Evolutionary conservation across 257 asterid species (phyloP).

Genomic region (Osmanthus fragrans): DNA sequence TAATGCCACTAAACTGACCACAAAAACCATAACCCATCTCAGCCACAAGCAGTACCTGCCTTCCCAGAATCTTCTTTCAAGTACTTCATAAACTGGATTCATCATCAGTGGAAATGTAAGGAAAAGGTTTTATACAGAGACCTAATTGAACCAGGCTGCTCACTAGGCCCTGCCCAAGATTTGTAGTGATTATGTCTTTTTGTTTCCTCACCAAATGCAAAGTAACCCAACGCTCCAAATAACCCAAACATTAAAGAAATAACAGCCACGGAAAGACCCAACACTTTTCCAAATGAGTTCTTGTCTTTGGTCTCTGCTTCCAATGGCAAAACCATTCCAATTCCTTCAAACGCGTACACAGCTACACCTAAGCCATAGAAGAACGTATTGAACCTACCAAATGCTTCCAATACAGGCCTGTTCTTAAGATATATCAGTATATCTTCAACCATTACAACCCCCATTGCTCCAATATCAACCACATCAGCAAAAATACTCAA

Average conservation of each 20-base stretch:
- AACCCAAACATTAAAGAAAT: conserved; percentile 64
- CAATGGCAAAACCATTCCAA: conserved; percentile 83
- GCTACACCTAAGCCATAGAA: conserved; percentile 88
- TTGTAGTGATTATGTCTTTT: conserved; percentile 74
- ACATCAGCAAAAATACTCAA: conserved; percentile 85
- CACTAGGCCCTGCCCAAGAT: conserved; percentile 68
- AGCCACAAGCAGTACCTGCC: conserved; percentile 78
- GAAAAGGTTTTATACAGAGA: conserved; percentile 64
- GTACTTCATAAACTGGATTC: conserved; percentile 87
- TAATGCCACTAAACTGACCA: conserved; percentile 58
- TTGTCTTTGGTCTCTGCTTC: conserved; percentile 79
- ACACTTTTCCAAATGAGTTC: conserved; percentile 56
- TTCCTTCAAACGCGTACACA: conserved; percentile 85
- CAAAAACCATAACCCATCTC: conserved; percentile 67
- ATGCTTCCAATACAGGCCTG: conserved; percentile 63
- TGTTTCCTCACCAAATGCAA: conserved; percentile 74
- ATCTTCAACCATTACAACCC: conserved; percentile 79
- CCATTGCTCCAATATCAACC: conserved; percentile 80
- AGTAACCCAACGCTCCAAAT: conserved; percentile 77
- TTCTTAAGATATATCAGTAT: conserved; percentile 41
- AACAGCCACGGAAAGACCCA: conserved; percentile 65
- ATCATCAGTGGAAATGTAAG: conserved; percentile 81
- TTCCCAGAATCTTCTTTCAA: conserved; percentile 78
- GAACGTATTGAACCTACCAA: conserved; percentile 61
- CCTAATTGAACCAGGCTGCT: conserved; percentile 73